Evolutionary conservation across 306 rosid genomes (phyloP).

Genomic region (Begonia peltatifolia): DNA sequence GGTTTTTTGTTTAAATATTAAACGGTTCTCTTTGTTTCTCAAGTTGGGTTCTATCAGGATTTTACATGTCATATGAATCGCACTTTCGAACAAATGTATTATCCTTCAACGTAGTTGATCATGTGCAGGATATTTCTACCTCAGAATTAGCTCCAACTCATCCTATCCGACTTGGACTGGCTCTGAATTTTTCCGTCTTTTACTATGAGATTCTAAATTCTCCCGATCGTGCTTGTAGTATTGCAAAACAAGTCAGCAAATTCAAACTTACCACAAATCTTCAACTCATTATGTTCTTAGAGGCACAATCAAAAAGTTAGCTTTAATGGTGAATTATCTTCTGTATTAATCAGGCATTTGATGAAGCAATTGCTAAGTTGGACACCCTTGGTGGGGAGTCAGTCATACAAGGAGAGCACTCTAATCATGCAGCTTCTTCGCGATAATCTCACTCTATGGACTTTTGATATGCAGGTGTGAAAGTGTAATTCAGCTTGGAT

Average conservation of each 20-base stretch:
- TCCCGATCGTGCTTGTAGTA: slow-evolving; percentile 97
- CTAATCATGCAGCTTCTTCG: slow-evolving; percentile 99
- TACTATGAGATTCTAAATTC: slow-evolving; percentile 96
- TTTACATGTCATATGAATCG: too few species aligned
- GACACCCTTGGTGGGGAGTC: slow-evolving; percentile 97
- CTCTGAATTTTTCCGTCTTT: slow-evolving; percentile 90
- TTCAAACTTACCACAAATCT: background rate
- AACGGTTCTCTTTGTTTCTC: too few species aligned
- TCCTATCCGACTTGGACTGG: slow-evolving; percentile 96
- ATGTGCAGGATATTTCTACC: slow-evolving; percentile 74
- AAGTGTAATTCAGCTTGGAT: background rate
- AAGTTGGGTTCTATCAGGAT: too few species aligned
- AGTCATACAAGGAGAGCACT: slow-evolving; percentile 97
- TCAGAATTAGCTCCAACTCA: slow-evolving; percentile 93
- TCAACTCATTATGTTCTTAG: background rate
- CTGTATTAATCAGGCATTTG: slow-evolving; percentile 52
- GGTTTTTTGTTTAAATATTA: too few species aligned
- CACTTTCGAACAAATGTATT: too few species aligned
- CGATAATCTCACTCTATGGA: slow-evolving; percentile 98
- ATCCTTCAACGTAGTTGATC: background rate
- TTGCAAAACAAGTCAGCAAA: slow-evolving; percentile 79
- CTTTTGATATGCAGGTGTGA: slow-evolving; percentile 97
- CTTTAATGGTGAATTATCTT: background rate
- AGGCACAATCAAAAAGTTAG: too few species aligned
- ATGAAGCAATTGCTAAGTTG: slow-evolving; percentile 97